Evolutionary conservation across 768 basidiomycete species (phyloP).

Genomic region (Sarcodon sp.): DNA sequence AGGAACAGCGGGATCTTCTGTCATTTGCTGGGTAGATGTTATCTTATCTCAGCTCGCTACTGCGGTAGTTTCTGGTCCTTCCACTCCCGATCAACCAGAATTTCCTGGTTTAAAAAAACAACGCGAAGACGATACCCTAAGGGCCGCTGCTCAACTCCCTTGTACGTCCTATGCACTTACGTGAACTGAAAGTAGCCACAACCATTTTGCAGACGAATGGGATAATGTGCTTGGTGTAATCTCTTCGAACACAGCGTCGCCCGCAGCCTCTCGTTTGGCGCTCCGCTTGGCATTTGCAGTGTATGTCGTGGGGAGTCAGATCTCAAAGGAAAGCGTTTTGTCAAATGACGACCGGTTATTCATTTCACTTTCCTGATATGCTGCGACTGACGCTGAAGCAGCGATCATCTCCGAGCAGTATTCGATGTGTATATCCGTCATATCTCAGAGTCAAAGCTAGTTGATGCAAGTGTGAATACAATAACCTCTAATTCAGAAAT

Average conservation of each 20-base stretch:
- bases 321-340: conserved; percentile 17
- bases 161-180: conserved; percentile 20
- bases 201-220: not conserved
- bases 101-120: conserved; percentile 22
- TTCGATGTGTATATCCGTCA: not conserved
- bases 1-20: conserved; percentile 7
- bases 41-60: conserved; percentile 41
- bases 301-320: conserved; percentile 36
- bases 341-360: not conserved
- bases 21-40: conserved; percentile 58
- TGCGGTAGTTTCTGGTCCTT: conserved; percentile 10
- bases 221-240: conserved; percentile 17
- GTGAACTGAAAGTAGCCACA: not conserved
- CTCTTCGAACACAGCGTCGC: conserved; percentile 36
- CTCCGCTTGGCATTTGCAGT: conserved; percentile 41
- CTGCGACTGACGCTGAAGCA: not conserved
- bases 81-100: not conserved
- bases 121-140: conserved; percentile 35
- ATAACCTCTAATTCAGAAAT: not conserved
- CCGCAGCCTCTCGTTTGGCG: conserved; percentile 46
- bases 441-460: not conserved
- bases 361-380: not conserved
- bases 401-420: not conserved
- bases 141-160: conserved; percentile 59
- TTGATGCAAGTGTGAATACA: not conserved